Percentiles rank a stretch among this genome's conserved stretches.
phyloP scores from a whole-genome alignment of 163 green algal genomes.

The Scenedesmus sp. region DNA sequence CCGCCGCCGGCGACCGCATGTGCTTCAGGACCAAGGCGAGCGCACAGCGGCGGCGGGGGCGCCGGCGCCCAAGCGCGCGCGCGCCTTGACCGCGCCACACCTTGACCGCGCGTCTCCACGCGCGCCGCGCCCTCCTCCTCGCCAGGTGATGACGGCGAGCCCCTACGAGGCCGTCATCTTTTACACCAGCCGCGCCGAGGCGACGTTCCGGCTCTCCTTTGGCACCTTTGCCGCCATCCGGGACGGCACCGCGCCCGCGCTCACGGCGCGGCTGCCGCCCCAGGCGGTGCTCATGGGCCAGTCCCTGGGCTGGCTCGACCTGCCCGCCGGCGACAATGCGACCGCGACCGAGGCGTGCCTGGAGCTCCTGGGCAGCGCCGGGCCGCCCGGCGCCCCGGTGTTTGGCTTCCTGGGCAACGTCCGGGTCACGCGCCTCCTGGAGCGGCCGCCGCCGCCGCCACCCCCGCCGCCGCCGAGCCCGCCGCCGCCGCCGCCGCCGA shows the following conservation, averaged over 20 bases:
- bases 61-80: background rate
- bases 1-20: background rate
- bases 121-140: background rate
- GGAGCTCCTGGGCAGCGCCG: background rate
- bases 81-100: background rate
- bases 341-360: conserved; percentile 4
- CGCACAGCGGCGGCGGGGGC: background rate
- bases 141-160: background rate
- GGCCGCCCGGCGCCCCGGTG: background rate
- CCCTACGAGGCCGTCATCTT: background rate
- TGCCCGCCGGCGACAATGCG: background rate
- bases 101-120: background rate
- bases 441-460: background rate
- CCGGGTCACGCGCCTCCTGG: background rate
- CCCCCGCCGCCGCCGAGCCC: background rate
- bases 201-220: background rate
- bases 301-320: background rate
- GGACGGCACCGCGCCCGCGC: background rate
- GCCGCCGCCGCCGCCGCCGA: no score
- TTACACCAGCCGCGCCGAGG: background rate
- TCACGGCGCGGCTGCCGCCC: background rate
- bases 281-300: background rate
- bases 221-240: background rate
- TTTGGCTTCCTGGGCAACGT: background rate
- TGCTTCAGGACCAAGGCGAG: conserved; percentile 9